Evolutionary conservation across 202 grass and related monocot species (phyloP).

Genomic region (Setaria italica): DNA sequence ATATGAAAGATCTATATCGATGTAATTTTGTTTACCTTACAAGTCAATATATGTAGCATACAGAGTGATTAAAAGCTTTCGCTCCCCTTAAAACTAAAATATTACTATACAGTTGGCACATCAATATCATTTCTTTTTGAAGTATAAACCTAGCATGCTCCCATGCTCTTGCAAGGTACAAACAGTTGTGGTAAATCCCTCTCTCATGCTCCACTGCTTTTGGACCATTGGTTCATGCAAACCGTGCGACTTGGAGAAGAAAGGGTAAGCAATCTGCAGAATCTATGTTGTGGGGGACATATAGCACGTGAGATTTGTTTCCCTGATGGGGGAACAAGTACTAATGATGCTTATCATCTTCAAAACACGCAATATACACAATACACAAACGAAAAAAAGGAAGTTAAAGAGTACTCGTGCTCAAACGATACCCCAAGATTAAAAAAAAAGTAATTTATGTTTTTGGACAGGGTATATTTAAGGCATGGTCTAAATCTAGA

Average conservation of each 20-base stretch:
- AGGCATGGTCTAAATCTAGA: background rate
- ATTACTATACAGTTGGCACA: background rate
- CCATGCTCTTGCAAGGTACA: background rate
- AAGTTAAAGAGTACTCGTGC: too few species aligned
- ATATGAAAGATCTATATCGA: too few species aligned
- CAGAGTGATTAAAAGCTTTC: too few species aligned
- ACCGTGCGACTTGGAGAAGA: background rate
- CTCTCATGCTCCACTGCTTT: background rate
- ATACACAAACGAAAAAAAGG: too few species aligned
- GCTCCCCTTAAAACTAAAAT: too few species aligned
- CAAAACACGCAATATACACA: too few species aligned
- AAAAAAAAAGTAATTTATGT: too few species aligned
- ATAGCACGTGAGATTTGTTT: slow-evolving; percentile 39
- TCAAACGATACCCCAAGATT: too few species aligned
- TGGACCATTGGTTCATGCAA: slow-evolving; percentile 1
- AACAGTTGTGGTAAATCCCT: background rate
- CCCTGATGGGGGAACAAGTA: background rate
- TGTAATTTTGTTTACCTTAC: too few species aligned
- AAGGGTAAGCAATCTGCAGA: slow-evolving; percentile 17
- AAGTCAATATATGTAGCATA: too few species aligned
- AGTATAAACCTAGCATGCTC: background rate
- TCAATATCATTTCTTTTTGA: background rate
- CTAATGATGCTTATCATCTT: too few species aligned
- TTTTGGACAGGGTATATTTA: background rate
- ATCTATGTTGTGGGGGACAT: slow-evolving; percentile 32